Conservation (phyloP, 805 yeast species). For the Lipomyces oligophaga region DNA sequence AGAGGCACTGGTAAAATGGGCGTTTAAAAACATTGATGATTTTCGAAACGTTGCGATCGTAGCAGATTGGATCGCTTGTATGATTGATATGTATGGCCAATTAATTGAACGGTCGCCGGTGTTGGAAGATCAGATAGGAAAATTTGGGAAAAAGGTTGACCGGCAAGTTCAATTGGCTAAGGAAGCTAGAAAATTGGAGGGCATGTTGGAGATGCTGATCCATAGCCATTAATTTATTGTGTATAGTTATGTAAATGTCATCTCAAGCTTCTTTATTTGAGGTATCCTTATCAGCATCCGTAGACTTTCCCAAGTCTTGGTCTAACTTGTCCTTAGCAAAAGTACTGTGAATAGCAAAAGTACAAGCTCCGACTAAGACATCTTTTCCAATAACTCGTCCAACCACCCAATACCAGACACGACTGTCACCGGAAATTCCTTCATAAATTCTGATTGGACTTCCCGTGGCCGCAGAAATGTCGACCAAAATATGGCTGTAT, state of each 20-base stretch:
- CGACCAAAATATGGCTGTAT: constrained; percentile 10
- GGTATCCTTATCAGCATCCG: no score
- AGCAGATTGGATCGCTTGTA: constrained; percentile 64
- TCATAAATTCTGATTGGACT: constrained; percentile 15
- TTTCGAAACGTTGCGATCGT: constrained; percentile 62
- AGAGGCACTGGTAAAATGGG: constrained; percentile 86
- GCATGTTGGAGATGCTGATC: constrained; percentile 86
- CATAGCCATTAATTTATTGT: constrained; percentile 14
- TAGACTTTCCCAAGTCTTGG: no score
- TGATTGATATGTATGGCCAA: constrained; percentile 59
- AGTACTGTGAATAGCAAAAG: constrained; percentile 8
- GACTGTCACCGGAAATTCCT: constrained; percentile 11
- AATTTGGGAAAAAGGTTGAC: constrained; percentile 54
- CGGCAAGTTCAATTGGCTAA: constrained; percentile 71
- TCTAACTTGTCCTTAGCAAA: constrained; percentile 1
- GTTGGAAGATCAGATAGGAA: constrained; percentile 64
- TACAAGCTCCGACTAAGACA: constrained; percentile 15
- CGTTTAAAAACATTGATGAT: constrained; percentile 69
- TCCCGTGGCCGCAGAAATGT: constrained; percentile 23
- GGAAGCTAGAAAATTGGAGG: constrained; percentile 85
- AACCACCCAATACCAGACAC: constrained; percentile 23
- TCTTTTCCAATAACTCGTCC: constrained; percentile 12
- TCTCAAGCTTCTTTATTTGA: no score
- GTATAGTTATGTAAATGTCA: no score
- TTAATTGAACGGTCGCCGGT: constrained; percentile 62